Base-by-base conservation (phyloP, 2,329 filamentous ascomycete species). In the Ascochyta rabiei region DNA sequence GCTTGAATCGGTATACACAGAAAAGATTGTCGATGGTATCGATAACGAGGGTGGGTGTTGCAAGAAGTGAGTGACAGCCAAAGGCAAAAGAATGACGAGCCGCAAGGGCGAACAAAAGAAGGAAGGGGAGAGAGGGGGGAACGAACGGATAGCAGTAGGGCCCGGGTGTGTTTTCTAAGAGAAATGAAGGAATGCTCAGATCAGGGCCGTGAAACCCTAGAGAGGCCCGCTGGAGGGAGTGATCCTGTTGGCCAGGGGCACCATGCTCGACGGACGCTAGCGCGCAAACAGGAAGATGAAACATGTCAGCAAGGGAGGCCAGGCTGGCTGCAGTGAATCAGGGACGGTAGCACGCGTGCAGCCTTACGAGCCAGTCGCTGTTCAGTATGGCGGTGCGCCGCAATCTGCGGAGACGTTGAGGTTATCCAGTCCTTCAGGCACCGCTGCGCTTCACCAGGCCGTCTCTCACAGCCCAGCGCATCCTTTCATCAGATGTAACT, bases 141-240 rank as follows among this genome's bases (percentile, higher is more conserved):
- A 58, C 55, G 56, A 64, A 62, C 56, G 63, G 63, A 62, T 70
- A 69, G 62, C 63, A 70, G 60, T 53, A 64, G 53, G 59, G 56
- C 57, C 56, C 60, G 59, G 61, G 58, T 57, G 60, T 67, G 64
- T 66, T 67, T 66, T 66, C 62, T 57, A 64, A 55, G 62, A 68
- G 69, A 72, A 65, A 72, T 74, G 71, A 74, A 74, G 70, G 70
- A 71, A 73, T 72, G 69, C 65, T 69, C 64, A 65, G 64, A 66
- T 70, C 65, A 64, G 67, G 62, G 63, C 68, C 48, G 61, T 72
- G 71, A 73, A 74, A 74, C 71, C 61, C 49, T 56, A 53, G 61
- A 66, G 63, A 64, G 52, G 7, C 58, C 57, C 54, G 47, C 55
- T 56, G 59, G 55, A 43, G 50, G 63, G 61, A 54, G 53, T 48